Conservation (phyloP, 306 rosid genomes). For the Sophora flavescens region DNA sequence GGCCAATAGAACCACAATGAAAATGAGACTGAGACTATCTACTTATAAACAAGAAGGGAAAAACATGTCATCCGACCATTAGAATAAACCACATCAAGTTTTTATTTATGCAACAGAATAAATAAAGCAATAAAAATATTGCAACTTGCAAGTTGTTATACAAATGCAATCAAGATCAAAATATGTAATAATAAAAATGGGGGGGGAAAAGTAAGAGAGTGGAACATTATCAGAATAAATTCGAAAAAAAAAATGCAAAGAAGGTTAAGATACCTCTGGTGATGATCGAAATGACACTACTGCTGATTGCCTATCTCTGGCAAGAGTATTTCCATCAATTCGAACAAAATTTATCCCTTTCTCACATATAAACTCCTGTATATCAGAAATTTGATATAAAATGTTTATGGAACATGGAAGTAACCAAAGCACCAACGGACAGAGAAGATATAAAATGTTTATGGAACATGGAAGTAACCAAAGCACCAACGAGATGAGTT, state of each 20-base stretch:
- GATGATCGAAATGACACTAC: conserved; percentile 77
- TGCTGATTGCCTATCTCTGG: conserved; percentile 87
- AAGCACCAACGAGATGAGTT: background rate
- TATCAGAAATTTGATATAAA: conserved; percentile 9
- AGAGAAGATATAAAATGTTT: background rate
- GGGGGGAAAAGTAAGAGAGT: background rate
- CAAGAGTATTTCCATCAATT: conserved; percentile 92
- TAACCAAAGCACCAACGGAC: no score
- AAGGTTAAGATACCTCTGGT: conserved; percentile 62
- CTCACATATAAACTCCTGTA: conserved; percentile 81
- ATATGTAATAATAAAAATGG: background rate
- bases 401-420: background rate
- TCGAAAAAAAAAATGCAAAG: conserved; percentile 36
- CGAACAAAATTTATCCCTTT: conserved; percentile 84
- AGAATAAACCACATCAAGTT: conserved; percentile 18
- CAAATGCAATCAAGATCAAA: conserved; percentile 20
- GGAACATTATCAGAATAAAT: background rate
- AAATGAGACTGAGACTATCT: conserved; percentile 18
- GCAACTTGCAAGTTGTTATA: background rate
- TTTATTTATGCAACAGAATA: conserved; percentile 4
- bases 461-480: background rate
- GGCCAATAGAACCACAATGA: conserved; percentile 19
- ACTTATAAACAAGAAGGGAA: background rate
- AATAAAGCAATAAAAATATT: background rate
- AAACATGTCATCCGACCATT: conserved; percentile 12